Base-by-base conservation (phyloP, 179 eudicot species). In the Vitellaria paradoxa region DNA sequence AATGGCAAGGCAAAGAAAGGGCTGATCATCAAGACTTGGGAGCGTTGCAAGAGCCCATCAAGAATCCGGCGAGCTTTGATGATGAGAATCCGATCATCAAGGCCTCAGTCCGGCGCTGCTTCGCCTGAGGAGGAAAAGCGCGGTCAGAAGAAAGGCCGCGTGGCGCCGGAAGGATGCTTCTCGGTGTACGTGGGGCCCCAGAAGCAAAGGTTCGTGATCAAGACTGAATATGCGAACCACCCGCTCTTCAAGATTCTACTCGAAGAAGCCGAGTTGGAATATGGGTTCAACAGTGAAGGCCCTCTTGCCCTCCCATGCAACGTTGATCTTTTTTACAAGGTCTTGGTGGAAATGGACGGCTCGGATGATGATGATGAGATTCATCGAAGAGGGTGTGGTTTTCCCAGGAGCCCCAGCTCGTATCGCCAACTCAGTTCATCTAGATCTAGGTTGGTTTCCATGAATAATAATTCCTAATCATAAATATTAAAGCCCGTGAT, bases 151-250 rank as follows among this genome's bases (percentile, higher is more conserved):
- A 79, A 77, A 47, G 56, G 15, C 18, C 74, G 77, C 18, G 82
- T 66, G 52, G 82, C 87, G 0, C 90, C 91, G 4, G 80, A 74
- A 56, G 92, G 94, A 3, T 87, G 86, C 69, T 90, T 90, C 75
- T 75, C 89, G 17, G 87, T 90, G 11, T 90, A 89, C 13, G 92
- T 90, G 26, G 92, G 94, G 8, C 83, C 86, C 1, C 83, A 87
- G 6, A 88, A 80, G 68, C 88, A 87, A 64, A 83, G 86, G 78
- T 90, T 90, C 57, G 89, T 87, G 81, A 76, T 90, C 62, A 89
- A 86, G 75, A 79, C 88, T 1, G 81, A 81, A 42, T 84, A 75
- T 14, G 84, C 84, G 0, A 85, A 78, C 47, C 94, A 90, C 62
- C 89, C 91, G 0, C 77, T 89, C 47, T 91, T 91, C 84, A 81